These are phyloP conservation scores for Lachnellula cervina DNA, from an alignment of 2,329 filamentous ascomycete species.

Conservation along the genomic window DNA sequence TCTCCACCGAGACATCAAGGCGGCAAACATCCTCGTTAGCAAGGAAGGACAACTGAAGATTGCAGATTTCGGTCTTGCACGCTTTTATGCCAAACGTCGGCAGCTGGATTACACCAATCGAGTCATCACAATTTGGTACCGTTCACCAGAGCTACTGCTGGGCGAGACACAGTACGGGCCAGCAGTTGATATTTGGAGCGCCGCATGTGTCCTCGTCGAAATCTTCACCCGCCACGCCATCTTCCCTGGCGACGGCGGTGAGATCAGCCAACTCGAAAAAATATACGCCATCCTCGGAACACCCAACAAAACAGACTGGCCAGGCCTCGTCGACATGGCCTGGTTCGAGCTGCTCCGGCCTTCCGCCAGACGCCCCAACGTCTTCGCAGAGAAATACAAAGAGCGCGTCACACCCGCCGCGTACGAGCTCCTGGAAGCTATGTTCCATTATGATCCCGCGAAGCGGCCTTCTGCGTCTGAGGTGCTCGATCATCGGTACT, in stretches of 20 bases:
- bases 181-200: slow-evolving; percentile 93
- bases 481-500: slow-evolving; percentile 84
- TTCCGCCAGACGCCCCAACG: slow-evolving; percentile 62
- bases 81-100: slow-evolving; percentile 90
- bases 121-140: slow-evolving; percentile 98
- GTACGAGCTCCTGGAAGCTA: slow-evolving; percentile 73
- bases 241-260: slow-evolving; percentile 92
- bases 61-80: slow-evolving; percentile 91
- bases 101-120: slow-evolving; percentile 96
- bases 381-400: slow-evolving; percentile 79
- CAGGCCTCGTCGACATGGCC: slow-evolving; percentile 83
- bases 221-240: slow-evolving; percentile 93
- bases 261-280: slow-evolving; percentile 92
- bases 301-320: slow-evolving; percentile 80
- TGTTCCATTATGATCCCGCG: slow-evolving; percentile 86
- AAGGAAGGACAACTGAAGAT: slow-evolving; percentile 84
- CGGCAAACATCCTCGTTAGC: slow-evolving; percentile 93
- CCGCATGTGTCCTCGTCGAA: slow-evolving; percentile 92
- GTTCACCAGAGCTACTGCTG: slow-evolving; percentile 82
- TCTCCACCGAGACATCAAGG: slow-evolving; percentile 95
- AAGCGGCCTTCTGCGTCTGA: slow-evolving; percentile 79
- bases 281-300: slow-evolving; percentile 93
- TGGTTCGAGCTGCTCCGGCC: slow-evolving; percentile 94
- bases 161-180: slow-evolving; percentile 88
- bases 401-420: slow-evolving; percentile 73